These are phyloP conservation scores for Pichia insulana DNA, from an alignment of 805 yeast genomes.

Conservation along the genomic window DNA sequence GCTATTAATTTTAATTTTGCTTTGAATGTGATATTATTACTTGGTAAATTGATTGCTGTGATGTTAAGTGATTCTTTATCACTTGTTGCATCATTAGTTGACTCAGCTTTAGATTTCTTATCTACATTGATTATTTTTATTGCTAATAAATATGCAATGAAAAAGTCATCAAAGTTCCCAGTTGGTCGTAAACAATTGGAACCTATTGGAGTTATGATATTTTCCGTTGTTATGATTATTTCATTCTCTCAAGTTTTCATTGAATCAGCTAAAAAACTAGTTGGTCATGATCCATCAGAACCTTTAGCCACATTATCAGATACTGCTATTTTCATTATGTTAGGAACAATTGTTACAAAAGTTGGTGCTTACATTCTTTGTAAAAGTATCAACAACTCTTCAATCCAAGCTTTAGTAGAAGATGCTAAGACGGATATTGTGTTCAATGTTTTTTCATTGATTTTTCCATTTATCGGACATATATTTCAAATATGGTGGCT, in stretches of 20 bases:
- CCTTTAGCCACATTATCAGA: slow-evolving; percentile 39
- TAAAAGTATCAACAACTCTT: slow-evolving; percentile 46
- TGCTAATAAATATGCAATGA: slow-evolving; percentile 43
- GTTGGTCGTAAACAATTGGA: slow-evolving; percentile 67
- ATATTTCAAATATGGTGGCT: slow-evolving; percentile 54
- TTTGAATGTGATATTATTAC: slow-evolving; percentile 47
- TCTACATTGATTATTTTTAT: slow-evolving; percentile 66
- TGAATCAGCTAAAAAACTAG: slow-evolving; percentile 45
- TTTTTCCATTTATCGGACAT: slow-evolving; percentile 60
- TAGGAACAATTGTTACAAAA: slow-evolving; percentile 51
- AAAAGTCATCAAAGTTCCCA: slow-evolving; percentile 38
- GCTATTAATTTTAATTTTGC: slow-evolving; percentile 61
- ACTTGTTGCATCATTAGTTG: slow-evolving; percentile 69
- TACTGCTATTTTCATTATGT: slow-evolving; percentile 53
- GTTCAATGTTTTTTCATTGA: slow-evolving; percentile 60
- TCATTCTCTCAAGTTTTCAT: slow-evolving; percentile 67
- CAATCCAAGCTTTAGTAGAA: slow-evolving; percentile 72
- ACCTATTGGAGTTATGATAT: slow-evolving; percentile 70
- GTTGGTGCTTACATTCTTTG: slow-evolving; percentile 59
- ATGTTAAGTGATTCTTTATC: slow-evolving; percentile 65
- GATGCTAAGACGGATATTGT: slow-evolving; percentile 75
- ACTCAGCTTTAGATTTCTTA: slow-evolving; percentile 63
- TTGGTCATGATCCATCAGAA: slow-evolving; percentile 25
- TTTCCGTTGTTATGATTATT: slow-evolving; percentile 60
- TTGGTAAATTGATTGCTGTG: slow-evolving; percentile 54